Percentiles rank a stretch among this genome's conserved stretches.
phyloP scores from a whole-genome alignment of 768 basidiomycete species.

The Pisolithus microcarpus region DNA sequence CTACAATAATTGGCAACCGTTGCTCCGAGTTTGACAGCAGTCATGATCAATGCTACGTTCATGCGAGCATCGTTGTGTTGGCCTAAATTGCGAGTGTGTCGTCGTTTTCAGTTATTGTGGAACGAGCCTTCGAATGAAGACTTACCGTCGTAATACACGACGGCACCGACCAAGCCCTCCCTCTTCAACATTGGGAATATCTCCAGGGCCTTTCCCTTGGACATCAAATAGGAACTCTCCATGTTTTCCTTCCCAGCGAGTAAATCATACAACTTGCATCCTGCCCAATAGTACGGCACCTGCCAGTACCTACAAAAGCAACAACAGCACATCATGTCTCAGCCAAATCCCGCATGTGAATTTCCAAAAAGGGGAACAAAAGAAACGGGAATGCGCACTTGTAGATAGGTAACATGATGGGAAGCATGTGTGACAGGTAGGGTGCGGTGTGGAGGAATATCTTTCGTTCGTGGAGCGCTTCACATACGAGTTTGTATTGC shows the following conservation, averaged over 20 bases:
- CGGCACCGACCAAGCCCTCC: slow-evolving; percentile 85
- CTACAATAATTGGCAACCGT: slow-evolving; percentile 85
- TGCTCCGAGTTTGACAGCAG: slow-evolving; percentile 88
- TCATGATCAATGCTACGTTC: slow-evolving; percentile 95
- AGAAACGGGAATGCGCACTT: slow-evolving; percentile 42
- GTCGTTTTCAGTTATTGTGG: not conserved
- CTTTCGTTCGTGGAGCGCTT: slow-evolving; percentile 85
- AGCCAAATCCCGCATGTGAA: not conserved
- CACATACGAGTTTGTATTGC: slow-evolving; percentile 92
- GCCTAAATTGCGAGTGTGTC: slow-evolving; percentile 41
- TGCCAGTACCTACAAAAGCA: slow-evolving; percentile 72
- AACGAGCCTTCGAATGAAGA: not conserved
- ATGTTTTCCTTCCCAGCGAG: slow-evolving; percentile 96
- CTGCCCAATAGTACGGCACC: slow-evolving; percentile 91
- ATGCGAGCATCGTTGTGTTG: slow-evolving; percentile 98
- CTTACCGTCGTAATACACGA: slow-evolving; percentile 96
- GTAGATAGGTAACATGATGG: slow-evolving; percentile 97
- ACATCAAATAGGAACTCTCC: slow-evolving; percentile 93
- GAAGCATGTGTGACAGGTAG: slow-evolving; percentile 86
- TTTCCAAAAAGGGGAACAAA: not conserved
- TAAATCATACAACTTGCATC: slow-evolving; percentile 94
- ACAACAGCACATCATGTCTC: not conserved
- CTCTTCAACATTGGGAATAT: slow-evolving; percentile 95
- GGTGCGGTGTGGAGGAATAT: slow-evolving; percentile 96
- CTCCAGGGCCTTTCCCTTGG: slow-evolving; percentile 86